Percentiles rank a stretch among this genome's conserved stretches.
Evolutionary conservation across 345 rosid species (phyloP).

Genomic region (Salix dunnii): DNA sequence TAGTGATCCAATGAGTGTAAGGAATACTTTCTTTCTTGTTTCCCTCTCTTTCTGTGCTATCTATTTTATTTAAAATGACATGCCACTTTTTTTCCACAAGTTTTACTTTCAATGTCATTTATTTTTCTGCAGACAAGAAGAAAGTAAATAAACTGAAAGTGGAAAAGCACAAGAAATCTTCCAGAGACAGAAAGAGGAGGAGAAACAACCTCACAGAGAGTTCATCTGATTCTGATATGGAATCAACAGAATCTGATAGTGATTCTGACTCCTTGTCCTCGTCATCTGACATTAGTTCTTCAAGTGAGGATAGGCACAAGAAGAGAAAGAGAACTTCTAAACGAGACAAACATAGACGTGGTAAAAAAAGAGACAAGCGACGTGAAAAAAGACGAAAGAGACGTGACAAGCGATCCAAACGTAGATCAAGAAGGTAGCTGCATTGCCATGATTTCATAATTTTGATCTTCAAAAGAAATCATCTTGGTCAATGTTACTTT

Average conservation of each 20-base stretch:
- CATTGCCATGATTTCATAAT: not conserved
- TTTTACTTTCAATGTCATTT: not conserved
- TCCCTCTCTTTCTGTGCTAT: not conserved
- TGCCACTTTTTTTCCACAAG: not conserved
- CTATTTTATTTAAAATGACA: not conserved
- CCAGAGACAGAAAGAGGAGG: slow-evolving; percentile 66
- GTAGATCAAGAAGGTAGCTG: slow-evolving; percentile 68
- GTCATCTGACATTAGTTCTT: slow-evolving; percentile 76
- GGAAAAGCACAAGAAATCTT: slow-evolving; percentile 64
- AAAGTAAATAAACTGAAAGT: slow-evolving; percentile 43
- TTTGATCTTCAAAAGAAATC: not conserved
- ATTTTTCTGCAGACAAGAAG: slow-evolving; percentile 48
- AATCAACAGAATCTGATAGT: slow-evolving; percentile 74
- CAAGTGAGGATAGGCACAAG: slow-evolving; percentile 79
- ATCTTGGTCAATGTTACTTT: no score
- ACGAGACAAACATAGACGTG: slow-evolving; percentile 64
- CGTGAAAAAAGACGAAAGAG: slow-evolving; percentile 70
- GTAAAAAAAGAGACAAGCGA: slow-evolving; percentile 67
- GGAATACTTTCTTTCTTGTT: not conserved
- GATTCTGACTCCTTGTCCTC: slow-evolving; percentile 70
- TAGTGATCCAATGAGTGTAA: not conserved
- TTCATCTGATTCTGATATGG: slow-evolving; percentile 70
- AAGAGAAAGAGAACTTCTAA: slow-evolving; percentile 77
- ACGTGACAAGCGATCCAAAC: slow-evolving; percentile 68
- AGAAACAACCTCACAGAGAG: slow-evolving; percentile 67